These are phyloP conservation scores for Candida silvatica DNA, from an alignment of 805 yeast genomes.

Conservation along the genomic window DNA sequence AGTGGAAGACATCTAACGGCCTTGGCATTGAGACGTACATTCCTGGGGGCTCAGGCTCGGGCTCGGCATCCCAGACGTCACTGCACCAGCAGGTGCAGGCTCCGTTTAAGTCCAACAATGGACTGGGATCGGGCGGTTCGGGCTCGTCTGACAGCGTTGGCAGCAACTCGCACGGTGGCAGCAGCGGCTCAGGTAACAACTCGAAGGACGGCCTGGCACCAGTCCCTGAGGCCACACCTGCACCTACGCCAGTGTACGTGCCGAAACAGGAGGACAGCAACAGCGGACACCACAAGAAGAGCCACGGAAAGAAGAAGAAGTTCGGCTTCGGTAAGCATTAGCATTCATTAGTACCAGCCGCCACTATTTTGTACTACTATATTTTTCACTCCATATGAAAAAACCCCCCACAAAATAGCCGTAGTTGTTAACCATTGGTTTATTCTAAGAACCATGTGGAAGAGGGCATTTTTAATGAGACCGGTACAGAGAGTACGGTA, in stretches of 20 bases:
- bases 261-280: slow-evolving; percentile 19
- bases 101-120: slow-evolving; percentile 1
- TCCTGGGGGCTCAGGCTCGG: not conserved
- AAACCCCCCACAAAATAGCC: no score
- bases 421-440: no score
- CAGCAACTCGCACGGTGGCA: slow-evolving; percentile 2
- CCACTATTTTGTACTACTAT: no score
- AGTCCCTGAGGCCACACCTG: slow-evolving; percentile 24
- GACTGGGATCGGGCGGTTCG: no score
- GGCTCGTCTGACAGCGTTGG: slow-evolving; percentile 1
- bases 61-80: not conserved
- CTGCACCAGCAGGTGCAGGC: slow-evolving; percentile 5
- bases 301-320: slow-evolving; percentile 39
- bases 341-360: no score
- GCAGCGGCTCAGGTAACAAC: not conserved
- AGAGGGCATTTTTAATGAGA: slow-evolving; percentile 1
- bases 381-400: no score
- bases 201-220: slow-evolving; percentile 10
- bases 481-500: slow-evolving; percentile 1
- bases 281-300: slow-evolving; percentile 20
- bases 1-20: not conserved
- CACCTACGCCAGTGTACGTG: slow-evolving; percentile 45
- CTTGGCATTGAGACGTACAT: not conserved
- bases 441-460: no score
- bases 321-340: slow-evolving; percentile 38